Evolutionary conservation across 2,329 filamentous ascomycete genomes (phyloP).

Genomic region (Trichoderma aggressivum): DNA sequence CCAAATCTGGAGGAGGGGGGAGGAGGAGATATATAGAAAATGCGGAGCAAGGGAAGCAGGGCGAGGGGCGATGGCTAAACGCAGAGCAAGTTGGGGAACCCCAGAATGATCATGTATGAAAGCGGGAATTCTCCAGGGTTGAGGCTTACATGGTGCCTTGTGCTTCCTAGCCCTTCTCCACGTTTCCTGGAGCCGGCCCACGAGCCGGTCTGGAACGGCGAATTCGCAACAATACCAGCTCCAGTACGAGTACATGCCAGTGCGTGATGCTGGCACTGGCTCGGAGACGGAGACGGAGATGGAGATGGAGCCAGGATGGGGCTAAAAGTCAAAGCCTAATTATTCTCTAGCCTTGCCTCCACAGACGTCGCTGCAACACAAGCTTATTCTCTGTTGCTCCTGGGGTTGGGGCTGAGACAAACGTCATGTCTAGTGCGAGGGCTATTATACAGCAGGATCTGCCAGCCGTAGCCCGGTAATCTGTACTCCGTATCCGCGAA

Average conservation of each 20-base stretch:
- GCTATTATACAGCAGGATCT: background rate
- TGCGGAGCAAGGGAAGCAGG: background rate
- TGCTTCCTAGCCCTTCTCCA: background rate
- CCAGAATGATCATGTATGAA: constrained; percentile 7
- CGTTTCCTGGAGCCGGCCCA: background rate
- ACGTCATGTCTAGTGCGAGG: background rate
- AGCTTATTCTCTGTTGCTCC: background rate
- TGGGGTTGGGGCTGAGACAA: background rate
- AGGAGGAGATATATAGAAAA: constrained; percentile 5
- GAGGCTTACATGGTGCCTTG: background rate
- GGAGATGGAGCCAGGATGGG: background rate
- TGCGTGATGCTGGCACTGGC: background rate
- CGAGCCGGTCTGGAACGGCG: background rate
- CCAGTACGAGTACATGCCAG: background rate
- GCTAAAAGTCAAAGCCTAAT: background rate
- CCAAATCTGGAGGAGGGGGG: background rate
- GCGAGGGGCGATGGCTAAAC: background rate
- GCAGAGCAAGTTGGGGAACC: constrained; percentile 11
- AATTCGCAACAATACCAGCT: background rate
- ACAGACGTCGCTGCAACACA: background rate
- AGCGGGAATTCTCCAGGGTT: constrained; percentile 10
- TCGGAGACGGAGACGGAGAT: no score
- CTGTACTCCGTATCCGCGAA: background rate
- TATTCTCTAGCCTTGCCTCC: background rate
- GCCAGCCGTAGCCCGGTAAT: background rate